phyloP scores from a whole-genome alignment of 2,329 filamentous ascomycete genomes.

The Curvularia lunata region DNA sequence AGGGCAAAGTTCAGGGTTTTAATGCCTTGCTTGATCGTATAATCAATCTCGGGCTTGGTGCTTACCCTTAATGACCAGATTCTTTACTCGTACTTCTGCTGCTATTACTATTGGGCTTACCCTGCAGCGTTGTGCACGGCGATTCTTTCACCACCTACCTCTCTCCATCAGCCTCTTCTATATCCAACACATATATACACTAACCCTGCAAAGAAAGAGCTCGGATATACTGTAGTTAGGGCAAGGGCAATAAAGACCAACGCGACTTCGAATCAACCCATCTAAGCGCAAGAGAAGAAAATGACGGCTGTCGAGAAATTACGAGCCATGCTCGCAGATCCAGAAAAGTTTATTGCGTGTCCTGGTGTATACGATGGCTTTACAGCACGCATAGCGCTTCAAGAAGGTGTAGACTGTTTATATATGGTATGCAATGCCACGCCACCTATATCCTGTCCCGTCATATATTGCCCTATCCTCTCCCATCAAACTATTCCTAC shows the following conservation, averaged over 20 bases:
- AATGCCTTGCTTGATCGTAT: neutral
- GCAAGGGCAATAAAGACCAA: neutral
- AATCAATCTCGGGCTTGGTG: neutral
- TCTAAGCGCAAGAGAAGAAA: conserved; percentile 17
- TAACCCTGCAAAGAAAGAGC: neutral
- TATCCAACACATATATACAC: neutral
- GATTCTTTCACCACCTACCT: neutral
- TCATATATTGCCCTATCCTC: neutral
- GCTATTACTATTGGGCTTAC: too few species aligned
- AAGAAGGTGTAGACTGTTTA: conserved; percentile 67
- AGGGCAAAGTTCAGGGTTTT: conserved; percentile 2
- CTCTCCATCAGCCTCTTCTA: neutral
- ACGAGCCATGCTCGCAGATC: conserved; percentile 40
- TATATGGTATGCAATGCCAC: conserved; percentile 65
- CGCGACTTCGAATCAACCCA: conserved; percentile 16
- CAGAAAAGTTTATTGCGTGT: conserved; percentile 57
- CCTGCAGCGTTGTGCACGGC: neutral
- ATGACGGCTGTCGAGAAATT: conserved; percentile 41
- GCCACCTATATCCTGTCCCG: neutral
- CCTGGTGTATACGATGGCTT: conserved; percentile 74
- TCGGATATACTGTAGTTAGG: neutral
- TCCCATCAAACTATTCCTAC: neutral
- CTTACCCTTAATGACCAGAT: neutral
- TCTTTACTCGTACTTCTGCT: neutral
- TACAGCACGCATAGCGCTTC: conserved; percentile 67